Base-by-base conservation (phyloP, 148 eudicot genomes). In the Persicaria tinctoria region DNA sequence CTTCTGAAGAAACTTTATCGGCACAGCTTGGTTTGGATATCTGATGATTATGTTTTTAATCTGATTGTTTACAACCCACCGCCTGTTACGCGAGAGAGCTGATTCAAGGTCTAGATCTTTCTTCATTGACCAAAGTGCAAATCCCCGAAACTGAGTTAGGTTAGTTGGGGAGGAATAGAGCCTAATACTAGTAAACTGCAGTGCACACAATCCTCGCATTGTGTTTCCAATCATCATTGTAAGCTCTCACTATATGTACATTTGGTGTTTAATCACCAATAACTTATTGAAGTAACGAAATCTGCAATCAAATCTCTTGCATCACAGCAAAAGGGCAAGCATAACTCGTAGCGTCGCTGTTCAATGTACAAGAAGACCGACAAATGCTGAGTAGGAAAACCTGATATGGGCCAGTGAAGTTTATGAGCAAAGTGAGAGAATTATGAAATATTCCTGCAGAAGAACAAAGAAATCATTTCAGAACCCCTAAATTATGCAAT, bases 51-150 rank as follows among this genome's bases (percentile, higher is more conserved):
- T 86, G 83, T 94, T 94, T 73, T 94, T 94, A 60, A 94, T 90
- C 80, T 91, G 98, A 82, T 94, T 94, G 76, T 94, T 94, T 13
- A 94, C 92, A 79, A 87, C 81, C 98, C 98, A 94, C 50, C 98
- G 84, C 6, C 88, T 89, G 73, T 94, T 90, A 76, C 89, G 88
- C n/a, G 90, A 83, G 44, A 94, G 81, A 73, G 96, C 89, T 75
- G 87, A 80, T 85, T 94, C 98, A 55, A 94, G 93, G 77, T 94
- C 93, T 10, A 96, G 97, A 78, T 91, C 96, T 84, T 94, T 94
- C 84, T 91, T 94, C 97, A 89, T 89, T 46, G 98, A 89, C 97
- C 98, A 91, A 2, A 91, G 87, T 44, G 96, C 81, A 44, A 90
- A 90, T 57, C 81, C 77, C 56, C 92, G 81, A 46, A 78, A 27